Evolutionary conservation across 805 yeast genomes (phyloP), one percentile per base, ranked within the genome.

Genomic region (Pichia pseudocactophila): DNA sequence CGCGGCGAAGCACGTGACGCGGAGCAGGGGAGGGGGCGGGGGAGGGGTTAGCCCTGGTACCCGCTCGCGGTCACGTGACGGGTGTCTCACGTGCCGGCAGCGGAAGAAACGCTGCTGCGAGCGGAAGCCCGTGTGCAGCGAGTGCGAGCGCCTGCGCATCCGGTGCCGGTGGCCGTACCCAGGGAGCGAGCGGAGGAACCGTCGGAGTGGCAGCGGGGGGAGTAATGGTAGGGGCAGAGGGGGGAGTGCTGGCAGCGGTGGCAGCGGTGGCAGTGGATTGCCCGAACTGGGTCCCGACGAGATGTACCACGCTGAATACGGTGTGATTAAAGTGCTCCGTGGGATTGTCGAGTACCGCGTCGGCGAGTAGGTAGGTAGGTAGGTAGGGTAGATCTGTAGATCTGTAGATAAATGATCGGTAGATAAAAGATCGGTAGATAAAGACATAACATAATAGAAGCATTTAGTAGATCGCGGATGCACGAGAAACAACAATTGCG

Each of bases 81-180:
- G 95, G 0, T 84, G 94, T 57, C 64, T 81, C 34, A 82, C 94
- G 1, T 84, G 95, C 51, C 71, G 92, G 36, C 75, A 73, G 45
- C 62, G 95, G 20, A 84, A 84, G 66, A 84, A 82, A 56, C 69
- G 88, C 42, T 84, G 94, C 50, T 82, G 85, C 54, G 92, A 84
- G 55, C 64, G 69, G 1, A 70, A 70, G 42, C 94, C 94, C 4
- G 58, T 58, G 20, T 84, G 95, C 53, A 56, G 65, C 1, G 88
- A 83, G 51, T 84, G 94, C 58, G 49, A 60, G n/a, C 63, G 92
- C 40, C 65, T 84, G 20, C 68, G 76, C 11, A 64, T 83, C 38
- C 71, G 68, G 41, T 84, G 95, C 55, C 65, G 69, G 20, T 84
- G 90, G 83, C 92, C 94, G 16, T 59, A 58, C 15, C 85, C 88